phyloP scores from a whole-genome alignment of 805 yeast genomes.

The Yarrowia bubula region DNA sequence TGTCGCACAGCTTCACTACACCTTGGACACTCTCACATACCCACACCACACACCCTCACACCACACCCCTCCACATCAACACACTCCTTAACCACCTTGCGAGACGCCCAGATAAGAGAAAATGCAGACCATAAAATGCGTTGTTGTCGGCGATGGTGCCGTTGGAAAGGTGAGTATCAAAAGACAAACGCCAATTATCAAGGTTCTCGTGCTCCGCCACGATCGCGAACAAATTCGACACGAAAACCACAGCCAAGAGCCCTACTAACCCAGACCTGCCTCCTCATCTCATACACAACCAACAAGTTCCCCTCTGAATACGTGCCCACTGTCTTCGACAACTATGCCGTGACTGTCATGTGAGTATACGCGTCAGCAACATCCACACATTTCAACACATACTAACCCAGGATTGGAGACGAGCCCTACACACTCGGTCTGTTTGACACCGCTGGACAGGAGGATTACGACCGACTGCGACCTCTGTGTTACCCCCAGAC shows the following conservation, averaged over 20 bases:
- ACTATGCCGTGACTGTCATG: conserved; percentile 47
- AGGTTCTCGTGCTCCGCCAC: conserved; percentile 7
- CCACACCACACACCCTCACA: not conserved
- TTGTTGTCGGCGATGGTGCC: conserved; percentile 99
- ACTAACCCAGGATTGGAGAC: conserved; percentile 64
- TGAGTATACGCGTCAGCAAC: conserved; percentile 9
- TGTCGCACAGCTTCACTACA: conserved; percentile 14
- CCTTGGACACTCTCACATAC: not conserved
- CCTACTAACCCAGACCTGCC: conserved; percentile 58
- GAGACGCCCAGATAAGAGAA: conserved; percentile 1
- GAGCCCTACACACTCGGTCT: conserved; percentile 97
- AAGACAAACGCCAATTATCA: conserved; percentile 6
- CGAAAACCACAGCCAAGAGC: not conserved
- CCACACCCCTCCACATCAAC: not conserved
- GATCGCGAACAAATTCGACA: not conserved
- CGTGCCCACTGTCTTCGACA: conserved; percentile 97
- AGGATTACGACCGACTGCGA: conserved; percentile 95
- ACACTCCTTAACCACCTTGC: conserved; percentile 11
- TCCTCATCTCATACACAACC: conserved; percentile 92
- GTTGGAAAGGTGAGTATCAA: conserved; percentile 69
- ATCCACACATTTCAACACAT: not conserved
- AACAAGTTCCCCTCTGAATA: conserved; percentile 97
- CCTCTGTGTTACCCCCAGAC: conserved; percentile 97
- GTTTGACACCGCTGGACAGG: conserved; percentile 99
- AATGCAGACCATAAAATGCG: conserved; percentile 66